Evolutionary conservation across 257 asterid genomes (phyloP), one percentile per base, ranked within the genome.

Genomic region (Lithospermum erythrorhizon): DNA sequence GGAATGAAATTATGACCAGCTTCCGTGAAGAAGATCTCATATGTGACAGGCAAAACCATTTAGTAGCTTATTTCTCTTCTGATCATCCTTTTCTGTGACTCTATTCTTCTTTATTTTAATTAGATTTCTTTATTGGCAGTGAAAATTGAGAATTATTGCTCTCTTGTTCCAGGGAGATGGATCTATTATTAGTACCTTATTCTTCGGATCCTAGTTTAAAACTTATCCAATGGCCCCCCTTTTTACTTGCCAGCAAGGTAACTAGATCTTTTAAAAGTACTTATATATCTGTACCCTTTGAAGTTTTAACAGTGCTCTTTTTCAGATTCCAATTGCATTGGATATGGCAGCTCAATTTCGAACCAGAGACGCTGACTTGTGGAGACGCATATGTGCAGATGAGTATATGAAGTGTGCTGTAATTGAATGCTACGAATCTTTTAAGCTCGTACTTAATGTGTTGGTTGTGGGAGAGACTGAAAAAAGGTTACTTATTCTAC

Each of bases 21-120:
- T 93, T 93, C 70, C 89, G 98, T 22, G 98, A 93, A 77, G 98
- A 93, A 83, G 98, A 93, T 80, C 79, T 93, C 73, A 84, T 93
- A 74, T 89, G 89, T 64, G 97, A 93, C 72, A 93, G 97, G 98
- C 62, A 83, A 75, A 70, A 72, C 65, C 67, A 59, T 56, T 53
- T 45, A 55, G 57, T 81, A 15, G 11, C 54, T 65, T 72, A 51
- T n/a, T 58, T 65, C 60, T 65, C 53, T 21, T 69, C 58, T 53
- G 21, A 53, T 41, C 17, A 1, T 41, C 18, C 3, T 41, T 35
- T 13, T 17, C 2, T 41, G 49, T 41, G 18, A 18, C 49, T 13
- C 18, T 41, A 58, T 68, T 53, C 30, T 18, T 14, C 22, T 56
- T 55, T 41, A 23, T 41, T 45, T 35, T 65, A 24, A 70, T 55